Base-by-base conservation (phyloP, 2,329 filamentous ascomycete species). In the Raffaelea arxii region DNA sequence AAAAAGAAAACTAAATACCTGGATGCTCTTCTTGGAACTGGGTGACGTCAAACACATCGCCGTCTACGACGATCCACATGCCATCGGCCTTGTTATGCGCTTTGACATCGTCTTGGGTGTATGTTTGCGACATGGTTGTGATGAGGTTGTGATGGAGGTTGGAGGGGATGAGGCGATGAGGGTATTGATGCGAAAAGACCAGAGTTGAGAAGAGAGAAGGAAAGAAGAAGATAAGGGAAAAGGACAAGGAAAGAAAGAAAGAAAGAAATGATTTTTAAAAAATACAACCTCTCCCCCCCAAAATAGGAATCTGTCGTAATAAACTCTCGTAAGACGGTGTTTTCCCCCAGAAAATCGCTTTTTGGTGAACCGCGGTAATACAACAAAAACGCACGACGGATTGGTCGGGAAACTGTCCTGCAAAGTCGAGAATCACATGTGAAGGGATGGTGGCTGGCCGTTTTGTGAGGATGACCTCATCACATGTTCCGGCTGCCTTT, bases 31-130 rank as follows among this genome's bases (percentile, higher is more conserved):
- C 82, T 63, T 87, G 84, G 64, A 91, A 91, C 60, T 82, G 89
- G 57, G 89, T 94, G 58, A 97, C 64, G 62, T 98, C 91, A 66
- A 95, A 97, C 55, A 97, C 91, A 66, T 97, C 91, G 58, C 90
- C 85, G 56, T 97, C 91, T 55, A 97, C 81, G 54, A 94, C 79
- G 60, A 97, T 86, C 79, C 82, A 97, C 51, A 96, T 74, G 62
- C 82, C 83, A 60, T 88, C 80, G 40, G 82, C 67, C 70, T 91
- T 95, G 75, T 88, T 95, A 68, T 97, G 90, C 68, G 85, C 80
- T 62, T 90, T 82, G 53, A 98, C 91, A 63, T 96, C 90, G 70
- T 77, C 77, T 54, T 81, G 75, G 46, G 82, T 84, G 65, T 95
- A 96, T 25, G 78, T 84, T 69, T 92, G 86, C 43, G 90, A 85